Percentiles rank a stretch among this genome's conserved stretches.
Evolutionary conservation across 1,139 yeast species (phyloP).

Genomic region (Debaryomyces robertsiae): DNA sequence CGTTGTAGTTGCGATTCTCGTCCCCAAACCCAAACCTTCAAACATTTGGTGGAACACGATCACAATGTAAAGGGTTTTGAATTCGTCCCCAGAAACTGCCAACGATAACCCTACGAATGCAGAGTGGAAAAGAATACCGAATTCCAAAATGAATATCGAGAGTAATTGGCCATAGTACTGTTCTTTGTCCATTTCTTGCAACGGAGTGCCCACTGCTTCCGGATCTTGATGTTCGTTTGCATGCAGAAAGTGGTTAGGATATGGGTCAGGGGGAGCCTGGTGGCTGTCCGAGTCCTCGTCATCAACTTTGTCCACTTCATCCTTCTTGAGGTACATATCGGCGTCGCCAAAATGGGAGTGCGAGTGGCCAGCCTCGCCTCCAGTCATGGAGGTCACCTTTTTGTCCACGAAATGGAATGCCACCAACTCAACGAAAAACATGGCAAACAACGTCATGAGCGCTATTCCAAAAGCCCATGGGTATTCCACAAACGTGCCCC

Average conservation of each 20-base stretch:
- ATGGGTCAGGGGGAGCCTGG: slow-evolving; percentile 30
- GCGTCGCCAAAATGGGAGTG: slow-evolving; percentile 58
- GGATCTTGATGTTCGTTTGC: slow-evolving; percentile 57
- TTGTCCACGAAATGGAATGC: slow-evolving; percentile 54
- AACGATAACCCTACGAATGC: slow-evolving; percentile 44
- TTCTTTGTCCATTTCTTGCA: slow-evolving; percentile 35
- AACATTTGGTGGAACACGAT: slow-evolving; percentile 45
- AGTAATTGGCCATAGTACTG: slow-evolving; percentile 48
- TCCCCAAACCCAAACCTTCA: slow-evolving; percentile 46
- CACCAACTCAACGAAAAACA: slow-evolving; percentile 57
- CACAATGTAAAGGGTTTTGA: slow-evolving; percentile 38
- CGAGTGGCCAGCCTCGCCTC: slow-evolving; percentile 28
- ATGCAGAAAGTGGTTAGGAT: slow-evolving; percentile 51
- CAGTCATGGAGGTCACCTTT: slow-evolving; percentile 27
- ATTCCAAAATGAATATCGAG: slow-evolving; percentile 32
- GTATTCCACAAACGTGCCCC: slow-evolving; percentile 36
- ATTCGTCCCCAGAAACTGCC: slow-evolving; percentile 43
- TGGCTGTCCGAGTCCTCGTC: slow-evolving; percentile 18
- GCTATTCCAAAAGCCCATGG: slow-evolving; percentile 47
- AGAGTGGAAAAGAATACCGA: slow-evolving; percentile 44
- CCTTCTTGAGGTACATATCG: slow-evolving; percentile 30
- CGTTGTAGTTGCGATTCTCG: slow-evolving; percentile 39
- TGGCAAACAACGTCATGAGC: slow-evolving; percentile 39
- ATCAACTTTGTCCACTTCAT: slow-evolving; percentile 20
- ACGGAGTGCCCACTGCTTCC: slow-evolving; percentile 48